phyloP scores from a whole-genome alignment of 169 alveolate genomes.

The Eimeria acervulina region DNA sequence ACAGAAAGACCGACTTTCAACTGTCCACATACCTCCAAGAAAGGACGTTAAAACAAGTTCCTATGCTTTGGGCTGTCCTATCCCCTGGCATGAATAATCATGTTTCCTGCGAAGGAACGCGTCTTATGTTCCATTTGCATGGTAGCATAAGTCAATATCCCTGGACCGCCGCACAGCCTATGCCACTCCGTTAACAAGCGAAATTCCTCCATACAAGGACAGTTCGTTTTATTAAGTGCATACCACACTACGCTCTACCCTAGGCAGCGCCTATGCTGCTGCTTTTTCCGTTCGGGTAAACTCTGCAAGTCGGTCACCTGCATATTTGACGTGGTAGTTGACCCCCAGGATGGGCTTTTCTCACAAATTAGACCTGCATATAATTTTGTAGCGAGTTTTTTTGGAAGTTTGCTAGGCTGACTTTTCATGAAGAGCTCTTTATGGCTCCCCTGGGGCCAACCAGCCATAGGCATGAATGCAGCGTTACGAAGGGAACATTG shows the following conservation, averaged over 20 bases:
- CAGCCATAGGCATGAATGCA: neutral
- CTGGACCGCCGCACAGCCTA: neutral
- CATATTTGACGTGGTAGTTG: neutral
- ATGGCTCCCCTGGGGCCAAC: neutral
- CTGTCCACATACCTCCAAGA: neutral
- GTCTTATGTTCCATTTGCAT: neutral
- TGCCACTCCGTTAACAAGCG: neutral
- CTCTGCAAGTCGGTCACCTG: neutral
- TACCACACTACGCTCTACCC: neutral
- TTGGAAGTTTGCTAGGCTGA: neutral
- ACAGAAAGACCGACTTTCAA: neutral
- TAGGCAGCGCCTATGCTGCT: neutral
- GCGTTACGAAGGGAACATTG: neutral
- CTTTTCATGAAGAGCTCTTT: neutral
- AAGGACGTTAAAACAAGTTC: too few species aligned
- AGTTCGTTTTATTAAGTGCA: neutral
- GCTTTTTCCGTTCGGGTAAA: neutral
- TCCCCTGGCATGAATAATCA: neutral
- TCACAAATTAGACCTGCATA: neutral
- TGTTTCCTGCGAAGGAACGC: neutral
- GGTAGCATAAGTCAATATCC: neutral
- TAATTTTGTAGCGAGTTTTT: neutral
- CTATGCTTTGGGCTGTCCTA: neutral
- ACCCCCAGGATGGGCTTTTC: neutral
- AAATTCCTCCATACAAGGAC: too few species aligned